Conservation (phyloP, 768 basidiomycete species). For the Tulasnella sp. region DNA sequence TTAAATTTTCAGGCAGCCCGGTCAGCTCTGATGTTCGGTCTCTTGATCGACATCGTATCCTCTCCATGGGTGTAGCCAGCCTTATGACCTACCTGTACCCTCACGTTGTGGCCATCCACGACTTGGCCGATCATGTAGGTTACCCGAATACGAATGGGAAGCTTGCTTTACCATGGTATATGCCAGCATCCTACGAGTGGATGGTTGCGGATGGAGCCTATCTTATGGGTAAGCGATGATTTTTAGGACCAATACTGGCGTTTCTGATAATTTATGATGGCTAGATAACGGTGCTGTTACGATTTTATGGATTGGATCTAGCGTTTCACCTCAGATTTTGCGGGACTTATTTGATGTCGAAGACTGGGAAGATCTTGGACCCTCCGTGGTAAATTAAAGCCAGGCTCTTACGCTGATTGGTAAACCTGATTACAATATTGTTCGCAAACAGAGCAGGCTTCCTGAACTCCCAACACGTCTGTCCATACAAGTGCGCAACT, state of each 20-base stretch:
- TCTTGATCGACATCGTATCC: slow-evolving; percentile 63
- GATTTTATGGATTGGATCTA: slow-evolving; percentile 83
- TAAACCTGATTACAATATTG: too few species aligned
- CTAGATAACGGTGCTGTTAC: slow-evolving; percentile 78
- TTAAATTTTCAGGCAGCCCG: slow-evolving; percentile 45
- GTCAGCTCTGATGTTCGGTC: slow-evolving; percentile 93
- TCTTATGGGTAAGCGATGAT: slow-evolving; percentile 52
- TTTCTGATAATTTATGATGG: slow-evolving; percentile 2
- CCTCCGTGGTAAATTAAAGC: slow-evolving; percentile 58
- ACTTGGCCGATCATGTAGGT: slow-evolving; percentile 56
- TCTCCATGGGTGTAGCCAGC: slow-evolving; percentile 51
- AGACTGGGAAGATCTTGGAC: slow-evolving; percentile 55
- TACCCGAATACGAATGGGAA: slow-evolving; percentile 51
- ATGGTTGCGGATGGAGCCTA: slow-evolving; percentile 93
- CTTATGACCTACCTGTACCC: slow-evolving; percentile 80
- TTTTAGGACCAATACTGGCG: slow-evolving; percentile 2
- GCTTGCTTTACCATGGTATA: slow-evolving; percentile 58
- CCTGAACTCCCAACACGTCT: slow-evolving; percentile 60
- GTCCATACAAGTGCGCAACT: slow-evolving; percentile 74
- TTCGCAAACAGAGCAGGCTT: slow-evolving; percentile 54
- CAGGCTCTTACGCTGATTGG: too few species aligned
- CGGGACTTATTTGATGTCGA: slow-evolving; percentile 76
- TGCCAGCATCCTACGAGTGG: slow-evolving; percentile 68
- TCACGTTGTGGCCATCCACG: slow-evolving; percentile 74
- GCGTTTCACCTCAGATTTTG: slow-evolving; percentile 68